Evolutionary conservation across 106 monocot genomes (phyloP).

Genomic region (Amphibolis antarctica): DNA sequence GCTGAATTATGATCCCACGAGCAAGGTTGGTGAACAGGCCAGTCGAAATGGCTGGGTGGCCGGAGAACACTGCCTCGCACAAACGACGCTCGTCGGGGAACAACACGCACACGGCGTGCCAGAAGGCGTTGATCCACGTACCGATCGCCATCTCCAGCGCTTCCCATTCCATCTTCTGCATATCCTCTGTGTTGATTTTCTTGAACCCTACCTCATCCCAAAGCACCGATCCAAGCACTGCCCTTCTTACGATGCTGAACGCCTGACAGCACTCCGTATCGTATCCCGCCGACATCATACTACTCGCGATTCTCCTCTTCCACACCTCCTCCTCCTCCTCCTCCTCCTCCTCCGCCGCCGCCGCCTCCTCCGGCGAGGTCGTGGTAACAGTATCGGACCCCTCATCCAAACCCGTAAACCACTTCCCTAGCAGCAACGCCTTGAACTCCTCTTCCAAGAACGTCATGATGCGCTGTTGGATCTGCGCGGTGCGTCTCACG

Average conservation of each 20-base stretch:
- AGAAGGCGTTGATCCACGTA: conserved; percentile 41
- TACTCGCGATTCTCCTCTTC: conserved; percentile 18
- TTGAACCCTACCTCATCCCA: conserved; percentile 28
- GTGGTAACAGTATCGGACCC: neutral
- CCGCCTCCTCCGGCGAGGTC: neutral
- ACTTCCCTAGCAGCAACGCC: conserved; percentile 27
- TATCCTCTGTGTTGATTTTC: conserved; percentile 39
- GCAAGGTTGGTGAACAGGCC: conserved; percentile 32
- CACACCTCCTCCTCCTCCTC: conserved; percentile 7
- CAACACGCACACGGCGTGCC: conserved; percentile 12
- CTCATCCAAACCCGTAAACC: neutral
- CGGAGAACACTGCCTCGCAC: conserved; percentile 31
- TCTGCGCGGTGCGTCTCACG: conserved; percentile 12
- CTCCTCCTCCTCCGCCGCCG: neutral
- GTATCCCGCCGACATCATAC: conserved; percentile 47
- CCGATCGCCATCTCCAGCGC: conserved; percentile 27
- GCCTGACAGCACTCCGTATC: conserved; percentile 35
- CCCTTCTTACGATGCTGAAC: conserved; percentile 30
- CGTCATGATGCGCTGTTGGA: conserved; percentile 48
- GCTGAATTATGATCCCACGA: conserved; percentile 22
- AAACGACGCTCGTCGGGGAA: conserved; percentile 28
- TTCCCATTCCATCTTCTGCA: conserved; percentile 50
- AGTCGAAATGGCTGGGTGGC: conserved; percentile 7
- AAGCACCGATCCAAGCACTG: conserved; percentile 16
- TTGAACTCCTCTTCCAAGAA: conserved; percentile 72